Conservation (phyloP, 225 moss, liverwort and hornwort species). For the Asterella californica region DNA sequence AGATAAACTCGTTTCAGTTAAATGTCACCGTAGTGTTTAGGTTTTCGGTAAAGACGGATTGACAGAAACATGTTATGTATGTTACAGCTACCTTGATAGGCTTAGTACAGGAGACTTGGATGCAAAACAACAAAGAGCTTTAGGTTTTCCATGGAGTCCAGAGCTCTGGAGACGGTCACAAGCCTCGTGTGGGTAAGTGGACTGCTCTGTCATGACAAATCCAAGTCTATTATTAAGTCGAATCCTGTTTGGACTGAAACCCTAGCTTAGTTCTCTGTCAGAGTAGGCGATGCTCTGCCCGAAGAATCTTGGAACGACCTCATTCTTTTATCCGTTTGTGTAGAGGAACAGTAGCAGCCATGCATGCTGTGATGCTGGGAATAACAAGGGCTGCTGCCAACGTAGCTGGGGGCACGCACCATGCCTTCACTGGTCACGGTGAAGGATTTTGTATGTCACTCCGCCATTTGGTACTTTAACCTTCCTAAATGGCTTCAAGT, state of each 20-base stretch:
- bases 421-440: conserved; percentile 73
- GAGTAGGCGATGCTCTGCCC: neutral
- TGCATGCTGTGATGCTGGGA: conserved; percentile 82
- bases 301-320: neutral
- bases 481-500: neutral
- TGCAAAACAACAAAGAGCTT: conserved; percentile 58
- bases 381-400: conserved; percentile 58
- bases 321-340: neutral
- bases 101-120: conserved; percentile 54
- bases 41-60: neutral
- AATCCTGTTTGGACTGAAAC: neutral
- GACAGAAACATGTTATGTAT: neutral
- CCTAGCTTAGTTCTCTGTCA: neutral
- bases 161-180: conserved; percentile 66
- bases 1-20: neutral
- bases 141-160: conserved; percentile 85
- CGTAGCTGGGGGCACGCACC: conserved; percentile 87
- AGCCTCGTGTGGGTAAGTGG: conserved; percentile 64
- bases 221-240: no score
- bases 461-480: conserved; percentile 2
- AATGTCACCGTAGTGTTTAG: neutral
- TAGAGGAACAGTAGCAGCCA: conserved; percentile 80
- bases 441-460: conserved; percentile 78
- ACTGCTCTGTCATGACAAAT: neutral
- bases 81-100: conserved; percentile 64